Evolutionary conservation across 805 yeast species (phyloP), one percentile per base, ranked within the genome.

Genomic region (Candida tibetensis): DNA sequence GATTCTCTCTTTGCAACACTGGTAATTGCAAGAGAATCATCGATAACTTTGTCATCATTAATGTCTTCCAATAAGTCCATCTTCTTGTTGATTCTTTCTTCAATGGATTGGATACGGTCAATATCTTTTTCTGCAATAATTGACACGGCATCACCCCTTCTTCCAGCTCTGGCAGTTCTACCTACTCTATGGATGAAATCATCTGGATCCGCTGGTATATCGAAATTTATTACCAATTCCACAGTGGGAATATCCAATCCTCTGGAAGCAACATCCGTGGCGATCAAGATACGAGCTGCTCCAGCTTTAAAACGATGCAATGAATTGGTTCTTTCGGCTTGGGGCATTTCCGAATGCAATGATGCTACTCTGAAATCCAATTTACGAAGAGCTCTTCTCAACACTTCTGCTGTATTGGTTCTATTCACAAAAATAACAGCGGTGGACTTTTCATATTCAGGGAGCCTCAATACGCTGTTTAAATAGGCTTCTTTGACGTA

Each of bases 81-180:
- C 57, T 88, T 85, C 46, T 77, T 74, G 31, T 79, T 81, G 29
- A 88, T 84, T 48, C 97, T 74, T 38, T 79, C 87, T 58, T 93
- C 99, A 37, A 93, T 91, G 5, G 91, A 82, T 44, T 84, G 76
- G 4, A 93, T 74, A 52, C 98, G 74, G 17, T 71, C 74, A 10
- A 93, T 81, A 57, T 91, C 99, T 42, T 83, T 79, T 51, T 90
- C 96, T 1, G 95, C 79, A 3, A 93, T 84, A 41, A 93, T 73
- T 10, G 93, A 78, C 1, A 93, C 69, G 5, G 95, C 76, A 46
- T 80, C 87, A 65, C 99, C 99, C 35, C 69, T 65, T 51, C 95
- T 74, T 2, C 98, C 98, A 2, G 98, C 98, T 76, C 99, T 85
- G 7, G 98, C 99, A 9, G 99, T 91, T 78, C 99, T 86, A 69